Percentiles rank a stretch among this genome's conserved stretches.
These are phyloP conservation scores for Aspergillus cavernicola DNA, from an alignment of 495 filamentous ascomycete species.

Conservation along the genomic window DNA sequence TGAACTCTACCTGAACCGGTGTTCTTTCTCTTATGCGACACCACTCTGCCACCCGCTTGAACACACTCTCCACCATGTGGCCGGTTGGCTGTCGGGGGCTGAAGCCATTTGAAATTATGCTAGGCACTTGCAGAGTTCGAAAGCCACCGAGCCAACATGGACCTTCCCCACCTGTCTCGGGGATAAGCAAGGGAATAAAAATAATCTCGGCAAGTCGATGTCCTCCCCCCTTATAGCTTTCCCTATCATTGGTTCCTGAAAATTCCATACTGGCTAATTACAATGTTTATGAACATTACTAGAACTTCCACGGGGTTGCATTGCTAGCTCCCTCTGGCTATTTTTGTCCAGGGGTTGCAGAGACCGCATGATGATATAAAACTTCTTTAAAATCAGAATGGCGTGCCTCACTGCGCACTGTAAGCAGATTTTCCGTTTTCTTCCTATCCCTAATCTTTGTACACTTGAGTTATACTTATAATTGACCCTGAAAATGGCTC, in stretches of 20 bases:
- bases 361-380: slow-evolving; percentile 6
- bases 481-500: slow-evolving; percentile 27
- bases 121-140: slow-evolving; percentile 3
- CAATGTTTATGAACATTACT: slow-evolving; percentile 3
- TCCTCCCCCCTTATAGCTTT: not conserved
- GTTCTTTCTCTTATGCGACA: not conserved
- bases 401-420: not conserved
- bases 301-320: slow-evolving; percentile 10
- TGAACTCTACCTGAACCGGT: not conserved
- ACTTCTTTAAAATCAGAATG: slow-evolving; percentile 14
- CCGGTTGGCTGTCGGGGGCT: not conserved
- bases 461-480: slow-evolving; percentile 9
- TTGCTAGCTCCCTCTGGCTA: slow-evolving; percentile 13
- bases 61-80: slow-evolving; percentile 9
- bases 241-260: slow-evolving; percentile 10
- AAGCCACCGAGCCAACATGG: not conserved
- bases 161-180: slow-evolving; percentile 4
- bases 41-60: not conserved
- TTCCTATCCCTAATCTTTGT: not conserved
- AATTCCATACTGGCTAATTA: slow-evolving; percentile 4
- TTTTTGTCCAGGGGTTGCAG: slow-evolving; percentile 9
- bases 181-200: slow-evolving; percentile 13
- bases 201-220: not conserved
- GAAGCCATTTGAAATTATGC: slow-evolving; percentile 8
- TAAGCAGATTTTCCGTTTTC: not conserved